Base-by-base conservation (phyloP, 495 filamentous ascomycete species). In the Annulohypoxylon moriforme region DNA sequence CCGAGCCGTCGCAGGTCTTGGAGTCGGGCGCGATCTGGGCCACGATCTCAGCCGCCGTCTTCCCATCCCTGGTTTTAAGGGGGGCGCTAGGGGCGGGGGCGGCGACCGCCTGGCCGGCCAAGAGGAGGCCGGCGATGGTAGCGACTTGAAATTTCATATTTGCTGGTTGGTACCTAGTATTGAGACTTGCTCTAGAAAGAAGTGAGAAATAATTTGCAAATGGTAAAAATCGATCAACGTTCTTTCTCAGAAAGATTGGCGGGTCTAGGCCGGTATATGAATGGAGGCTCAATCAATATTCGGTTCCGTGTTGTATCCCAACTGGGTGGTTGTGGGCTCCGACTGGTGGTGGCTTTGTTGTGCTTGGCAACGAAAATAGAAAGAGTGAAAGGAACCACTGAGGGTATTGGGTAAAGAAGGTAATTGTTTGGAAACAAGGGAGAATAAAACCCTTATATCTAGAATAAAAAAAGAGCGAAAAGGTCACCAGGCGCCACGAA, bases 21-120 rank as follows among this genome's bases (percentile, higher is more conserved):
- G 82, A 80, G 6, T 60, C 76, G 0, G 88, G 87, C 25, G 85
- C 81, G 77, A 92, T 88, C 63, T 77, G 63, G 14, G 74, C 40
- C 52, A 82, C 64, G 68, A 90, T 83, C 56, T 85, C 78, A 8
- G 80, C 73, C 18, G 85, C 77, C 6, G 77, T 38, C 56, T 60
- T 64, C 58, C 88, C 82, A 68, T 85, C 81, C 29, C 80, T 69
- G 47, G 82, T 68, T 24, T 36, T 16, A 40, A 69, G 44, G 10
- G 57, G 70, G 47, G 34, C 57, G 40, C 40, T 44, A 16, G 73
- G 71, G 14, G 71, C 22, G 20, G 74, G 73, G 14, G 71, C 64
- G 18, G 71, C 67, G 24, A 71, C 22, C 29, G 75, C 31, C 14
- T 72, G 50, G 60, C 76, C 68, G 55, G 63, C 73, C 56, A 77